phyloP scores from a whole-genome alignment of 108 stramenopile species.

The Chaetoceros tenuissimus region DNA sequence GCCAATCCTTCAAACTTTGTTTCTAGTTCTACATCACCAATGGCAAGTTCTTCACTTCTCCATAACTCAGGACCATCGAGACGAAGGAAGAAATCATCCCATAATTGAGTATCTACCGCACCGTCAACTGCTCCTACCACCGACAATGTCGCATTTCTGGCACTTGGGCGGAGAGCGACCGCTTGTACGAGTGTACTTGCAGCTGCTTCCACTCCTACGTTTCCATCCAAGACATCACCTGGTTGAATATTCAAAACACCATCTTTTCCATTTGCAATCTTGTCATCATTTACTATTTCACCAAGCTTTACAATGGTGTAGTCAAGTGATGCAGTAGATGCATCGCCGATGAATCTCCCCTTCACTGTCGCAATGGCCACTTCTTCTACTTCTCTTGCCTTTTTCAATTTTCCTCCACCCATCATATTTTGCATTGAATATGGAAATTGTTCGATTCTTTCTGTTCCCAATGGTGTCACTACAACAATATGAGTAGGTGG shows the following conservation, averaged over 20 bases:
- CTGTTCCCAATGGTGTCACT: constrained; percentile 67
- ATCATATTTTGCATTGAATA: constrained; percentile 72
- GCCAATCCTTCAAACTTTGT: constrained; percentile 32
- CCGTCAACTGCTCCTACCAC: constrained; percentile 12
- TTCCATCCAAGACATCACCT: constrained; percentile 53
- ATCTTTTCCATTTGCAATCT: constrained; percentile 6
- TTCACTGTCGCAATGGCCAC: constrained; percentile 34
- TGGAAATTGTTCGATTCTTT: constrained; percentile 61
- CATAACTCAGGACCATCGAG: constrained; percentile 71
- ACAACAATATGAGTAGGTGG: constrained; percentile 75
- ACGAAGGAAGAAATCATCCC: constrained; percentile 61
- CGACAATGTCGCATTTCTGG: constrained; percentile 39
- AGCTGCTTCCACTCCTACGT: constrained; percentile 26
- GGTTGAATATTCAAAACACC: constrained; percentile 18
- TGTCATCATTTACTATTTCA: constrained; percentile 21
- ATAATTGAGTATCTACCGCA: constrained; percentile 17
- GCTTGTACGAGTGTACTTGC: constrained; percentile 37
- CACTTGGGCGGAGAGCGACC: constrained; percentile 35
- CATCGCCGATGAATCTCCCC: constrained; percentile 22
- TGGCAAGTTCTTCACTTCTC: constrained; percentile 20
- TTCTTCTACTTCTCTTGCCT: constrained; percentile 64
- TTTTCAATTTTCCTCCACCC: constrained; percentile 59
- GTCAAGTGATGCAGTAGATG: constrained; percentile 31
- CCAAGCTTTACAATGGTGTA: constrained; percentile 77
- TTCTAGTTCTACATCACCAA: constrained; percentile 2